Evolutionary conservation across 371 early-diverging fungal genomes (phyloP), one percentile per base, ranked within the genome.

Genomic region (Syncephalis fuscata): DNA sequence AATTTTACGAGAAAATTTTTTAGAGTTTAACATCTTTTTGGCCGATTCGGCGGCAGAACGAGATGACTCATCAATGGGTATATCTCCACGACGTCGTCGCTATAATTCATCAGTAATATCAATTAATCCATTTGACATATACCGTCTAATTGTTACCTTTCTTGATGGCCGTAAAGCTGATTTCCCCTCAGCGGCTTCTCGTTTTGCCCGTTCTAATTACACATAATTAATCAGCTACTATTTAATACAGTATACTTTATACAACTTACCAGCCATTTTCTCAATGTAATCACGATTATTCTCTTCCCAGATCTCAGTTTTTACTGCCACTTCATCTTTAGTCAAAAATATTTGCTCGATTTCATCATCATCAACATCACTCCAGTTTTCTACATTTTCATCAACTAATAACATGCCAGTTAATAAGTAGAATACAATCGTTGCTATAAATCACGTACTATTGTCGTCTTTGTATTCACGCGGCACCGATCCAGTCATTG

Each of bases 1-100:
- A 57, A 93, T 88, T 58, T 92, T 92, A 50, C 84, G 86, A 1
- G 92, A 92, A 43, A 88, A 59, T 43, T 78, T 69, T 41, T 77
- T 79, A 27, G 66, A 64, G 1, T 62, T 57, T 22, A 87, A 54
- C 24, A 81, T 58, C 32, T 76, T 76, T 53, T 82, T 85, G 19
- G 88, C 78, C 1, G 86, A 81, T 57, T 87, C 85, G 4, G 78
- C 71, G 2, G 82, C 74, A 5, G 82, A 50, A 54, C 55, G 0
- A 39, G 19, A 5, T 40, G 46, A 16, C 61, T 61, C 32, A 56
- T 63, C 48, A 63, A 63, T 8, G 48, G 46, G 23, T 62, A 54
- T 58, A 56, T 61, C 58, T 62, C 53, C 57, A 16, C 20, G 24
- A 16, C 46, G 46, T 44, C 46, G 36, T 46, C 26, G 52, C 43